Conservation (phyloP, 805 yeast genomes). For the Ascoidea rubescens region DNA sequence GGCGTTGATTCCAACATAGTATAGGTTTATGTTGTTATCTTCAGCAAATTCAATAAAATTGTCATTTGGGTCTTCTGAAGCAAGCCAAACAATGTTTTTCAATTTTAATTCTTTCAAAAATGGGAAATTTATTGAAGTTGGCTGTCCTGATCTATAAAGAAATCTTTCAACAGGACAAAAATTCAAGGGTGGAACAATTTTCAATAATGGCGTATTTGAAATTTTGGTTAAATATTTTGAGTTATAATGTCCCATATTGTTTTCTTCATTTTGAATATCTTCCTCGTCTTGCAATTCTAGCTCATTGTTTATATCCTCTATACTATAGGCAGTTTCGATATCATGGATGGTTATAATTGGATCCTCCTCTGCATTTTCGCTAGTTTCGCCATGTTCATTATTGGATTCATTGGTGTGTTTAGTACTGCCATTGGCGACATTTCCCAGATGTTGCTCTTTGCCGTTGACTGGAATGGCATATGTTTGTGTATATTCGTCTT, state of each 20-base stretch:
- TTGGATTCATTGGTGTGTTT: too few species aligned
- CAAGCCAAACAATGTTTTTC: constrained; percentile 82
- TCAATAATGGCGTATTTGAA: constrained; percentile 41
- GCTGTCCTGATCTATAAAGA: constrained; percentile 86
- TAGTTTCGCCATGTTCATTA: too few species aligned
- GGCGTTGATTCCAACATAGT: constrained; percentile 70
- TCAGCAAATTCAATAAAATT: constrained; percentile 73
- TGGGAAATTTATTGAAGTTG: constrained; percentile 83
- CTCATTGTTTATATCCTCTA: constrained; percentile 1
- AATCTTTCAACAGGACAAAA: constrained; percentile 89
- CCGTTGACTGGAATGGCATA: too few species aligned
- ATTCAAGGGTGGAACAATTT: constrained; percentile 87
- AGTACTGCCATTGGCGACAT: too few species aligned
- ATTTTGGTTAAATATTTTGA: constrained; percentile 12
- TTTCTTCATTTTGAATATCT: constrained; percentile 1
- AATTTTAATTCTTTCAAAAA: constrained; percentile 64
- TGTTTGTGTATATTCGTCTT: too few species aligned
- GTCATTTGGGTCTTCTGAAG: constrained; percentile 91
- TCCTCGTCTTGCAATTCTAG: background rate
- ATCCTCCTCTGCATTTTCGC: background rate
- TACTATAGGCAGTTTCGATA: background rate
- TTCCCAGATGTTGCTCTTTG: too few species aligned
- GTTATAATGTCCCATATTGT: background rate
- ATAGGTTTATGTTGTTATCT: constrained; percentile 54
- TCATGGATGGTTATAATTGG: background rate